These are phyloP conservation scores for Wickerhamomyces bisporus DNA, from an alignment of 805 yeast species.

Conservation along the genomic window DNA sequence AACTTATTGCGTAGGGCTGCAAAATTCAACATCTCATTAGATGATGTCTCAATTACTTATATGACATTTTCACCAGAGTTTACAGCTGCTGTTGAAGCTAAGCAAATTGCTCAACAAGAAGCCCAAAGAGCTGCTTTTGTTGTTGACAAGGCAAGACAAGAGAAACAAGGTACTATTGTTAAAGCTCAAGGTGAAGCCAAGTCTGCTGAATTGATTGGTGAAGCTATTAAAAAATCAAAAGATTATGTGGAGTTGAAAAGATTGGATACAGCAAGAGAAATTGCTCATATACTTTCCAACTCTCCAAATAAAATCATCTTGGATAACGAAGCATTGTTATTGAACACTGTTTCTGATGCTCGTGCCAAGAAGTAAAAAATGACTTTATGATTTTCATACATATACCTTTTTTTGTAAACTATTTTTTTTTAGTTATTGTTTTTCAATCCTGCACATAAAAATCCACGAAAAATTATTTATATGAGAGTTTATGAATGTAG, in stretches of 20 bases:
- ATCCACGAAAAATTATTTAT: too few relatives aligned
- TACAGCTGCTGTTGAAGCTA: constrained; percentile 96
- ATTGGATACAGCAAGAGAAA: constrained; percentile 94
- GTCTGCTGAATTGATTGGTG: constrained; percentile 97
- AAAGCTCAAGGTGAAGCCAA: constrained; percentile 98
- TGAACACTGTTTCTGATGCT: constrained; percentile 81
- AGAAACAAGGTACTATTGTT: constrained; percentile 94
- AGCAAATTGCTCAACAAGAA: constrained; percentile 98
- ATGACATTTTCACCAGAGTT: constrained; percentile 99
- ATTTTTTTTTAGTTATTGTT: too few relatives aligned
- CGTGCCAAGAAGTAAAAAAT: constrained; percentile 36
- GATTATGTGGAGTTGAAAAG: constrained; percentile 97
- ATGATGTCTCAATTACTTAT: constrained; percentile 92
- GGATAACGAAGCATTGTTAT: constrained; percentile 86
- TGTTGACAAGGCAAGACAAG: constrained; percentile 96
- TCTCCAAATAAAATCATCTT: constrained; percentile 90
- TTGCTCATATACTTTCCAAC: constrained; percentile 75
- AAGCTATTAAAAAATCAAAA: constrained; percentile 92
- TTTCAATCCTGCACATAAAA: not conserved
- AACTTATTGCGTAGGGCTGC: constrained; percentile 86
- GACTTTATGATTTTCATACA: not conserved
- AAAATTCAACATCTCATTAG: constrained; percentile 80
- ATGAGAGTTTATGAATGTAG: not conserved
- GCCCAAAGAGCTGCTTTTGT: constrained; percentile 97
- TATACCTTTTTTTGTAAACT: not conserved